phyloP scores from a whole-genome alignment of 2,329 filamentous ascomycete genomes.

The Zasmidium angulare region DNA sequence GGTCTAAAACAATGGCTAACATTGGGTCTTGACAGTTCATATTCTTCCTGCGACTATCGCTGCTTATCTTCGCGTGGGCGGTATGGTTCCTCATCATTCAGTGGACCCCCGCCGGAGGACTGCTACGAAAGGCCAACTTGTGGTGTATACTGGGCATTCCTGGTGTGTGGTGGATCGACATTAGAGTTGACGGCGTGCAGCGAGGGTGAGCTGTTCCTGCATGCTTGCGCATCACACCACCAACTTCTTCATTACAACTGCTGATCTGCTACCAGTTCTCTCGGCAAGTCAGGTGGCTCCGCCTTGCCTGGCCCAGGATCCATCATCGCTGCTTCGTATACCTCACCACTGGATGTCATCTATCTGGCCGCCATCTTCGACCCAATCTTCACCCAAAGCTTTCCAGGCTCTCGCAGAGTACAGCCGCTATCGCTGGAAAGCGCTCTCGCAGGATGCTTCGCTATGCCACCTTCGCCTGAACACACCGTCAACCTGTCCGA shows the following conservation, averaged over 20 bases:
- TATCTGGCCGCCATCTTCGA: conserved; percentile 97
- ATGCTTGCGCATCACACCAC: conserved; percentile 8
- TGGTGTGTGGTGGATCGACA: conserved; percentile 96
- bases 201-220: conserved; percentile 62
- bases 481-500: conserved; percentile 37
- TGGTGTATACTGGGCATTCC: conserved; percentile 87
- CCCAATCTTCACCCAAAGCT: conserved; percentile 86
- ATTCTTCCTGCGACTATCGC: conserved; percentile 79
- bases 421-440: conserved; percentile 73
- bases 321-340: conserved; percentile 87
- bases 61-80: conserved; percentile 62
- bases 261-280: conserved; percentile 48
- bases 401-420: conserved; percentile 65
- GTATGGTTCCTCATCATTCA: conserved; percentile 48
- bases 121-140: conserved; percentile 76
- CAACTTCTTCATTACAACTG: neutral
- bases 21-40: conserved; percentile 53
- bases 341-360: conserved; percentile 86
- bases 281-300: conserved; percentile 68
- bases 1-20: neutral
- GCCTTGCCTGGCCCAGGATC: conserved; percentile 72
- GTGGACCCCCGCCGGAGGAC: conserved; percentile 70
- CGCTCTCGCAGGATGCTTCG: conserved; percentile 64
- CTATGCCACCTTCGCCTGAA: conserved; percentile 17
- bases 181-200: conserved; percentile 96